Evolutionary conservation across 2,329 filamentous ascomycete species (phyloP).

Genomic region (Fusarium sp.): DNA sequence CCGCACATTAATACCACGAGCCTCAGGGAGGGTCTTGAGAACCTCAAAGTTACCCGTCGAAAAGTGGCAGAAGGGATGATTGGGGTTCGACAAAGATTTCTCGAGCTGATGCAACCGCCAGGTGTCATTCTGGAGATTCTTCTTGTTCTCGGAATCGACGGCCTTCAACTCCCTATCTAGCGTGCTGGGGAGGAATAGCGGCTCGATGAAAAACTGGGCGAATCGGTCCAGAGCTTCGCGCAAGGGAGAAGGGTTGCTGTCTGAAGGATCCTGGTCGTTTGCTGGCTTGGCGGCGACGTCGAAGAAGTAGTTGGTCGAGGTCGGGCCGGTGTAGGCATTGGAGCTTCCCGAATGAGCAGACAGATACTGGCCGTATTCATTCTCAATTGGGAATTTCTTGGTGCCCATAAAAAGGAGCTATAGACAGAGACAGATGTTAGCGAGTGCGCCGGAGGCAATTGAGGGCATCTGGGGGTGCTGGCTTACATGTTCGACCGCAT

Average conservation of each 20-base stretch:
- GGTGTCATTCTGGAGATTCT: constrained; percentile 91
- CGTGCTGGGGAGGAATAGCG: constrained; percentile 86
- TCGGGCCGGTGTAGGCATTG: constrained; percentile 93
- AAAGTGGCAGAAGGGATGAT: constrained; percentile 91
- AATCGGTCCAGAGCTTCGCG: constrained; percentile 90
- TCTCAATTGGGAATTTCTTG: constrained; percentile 95
- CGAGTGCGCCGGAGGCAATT: neutral
- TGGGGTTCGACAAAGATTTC: constrained; percentile 87
- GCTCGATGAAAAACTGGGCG: constrained; percentile 92
- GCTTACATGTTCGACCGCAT: constrained; percentile 89
- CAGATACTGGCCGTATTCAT: constrained; percentile 94
- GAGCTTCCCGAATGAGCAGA: constrained; percentile 90
- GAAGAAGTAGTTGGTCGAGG: constrained; percentile 98
- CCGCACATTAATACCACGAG: constrained; percentile 83
- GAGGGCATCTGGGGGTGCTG: constrained; percentile 10
- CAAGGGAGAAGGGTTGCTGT: constrained; percentile 69
- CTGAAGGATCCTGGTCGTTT: constrained; percentile 67
- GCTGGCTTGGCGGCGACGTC: constrained; percentile 87
- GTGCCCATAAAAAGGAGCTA: constrained; percentile 97
- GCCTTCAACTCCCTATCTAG: constrained; percentile 88
- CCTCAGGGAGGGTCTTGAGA: constrained; percentile 84
- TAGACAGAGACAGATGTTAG: constrained; percentile 21
- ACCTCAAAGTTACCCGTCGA: constrained; percentile 91
- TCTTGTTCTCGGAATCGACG: constrained; percentile 97
- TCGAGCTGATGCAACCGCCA: constrained; percentile 91